A percentile compares a stretch with the other conserved stretches of the same genome.
Evolutionary conservation across 2,329 filamentous ascomycete genomes (phyloP).

Genomic region (Arthroderma uncinatum): DNA sequence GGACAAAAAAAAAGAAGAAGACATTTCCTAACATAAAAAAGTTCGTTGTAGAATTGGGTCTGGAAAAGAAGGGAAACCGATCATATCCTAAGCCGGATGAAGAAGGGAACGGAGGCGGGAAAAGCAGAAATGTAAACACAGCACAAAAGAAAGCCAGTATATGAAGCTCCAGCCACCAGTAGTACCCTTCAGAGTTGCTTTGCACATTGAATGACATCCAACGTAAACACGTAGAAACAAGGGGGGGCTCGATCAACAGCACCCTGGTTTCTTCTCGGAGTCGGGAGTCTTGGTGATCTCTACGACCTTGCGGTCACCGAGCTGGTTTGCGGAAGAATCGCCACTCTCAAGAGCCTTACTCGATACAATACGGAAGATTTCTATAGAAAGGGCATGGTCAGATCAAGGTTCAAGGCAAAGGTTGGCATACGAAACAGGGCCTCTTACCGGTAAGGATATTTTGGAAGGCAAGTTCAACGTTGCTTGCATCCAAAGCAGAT

Average conservation of each 20-base stretch:
- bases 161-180: conserved; percentile 4
- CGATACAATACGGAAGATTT: conserved; percentile 99
- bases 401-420: not conserved
- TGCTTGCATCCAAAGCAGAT: conserved; percentile 94
- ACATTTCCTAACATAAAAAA: conserved; percentile 13
- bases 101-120: conserved; percentile 11
- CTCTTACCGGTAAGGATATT: conserved; percentile 93
- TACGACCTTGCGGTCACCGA: conserved; percentile 65
- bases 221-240: conserved; percentile 5
- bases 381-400: conserved; percentile 38
- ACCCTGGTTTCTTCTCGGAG: conserved; percentile 55
- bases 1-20: not conserved
- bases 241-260: conserved; percentile 25
- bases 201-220: conserved; percentile 4
- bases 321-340: conserved; percentile 67
- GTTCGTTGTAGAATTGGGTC: not conserved
- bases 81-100: conserved; percentile 7
- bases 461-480: conserved; percentile 97
- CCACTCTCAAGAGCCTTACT: conserved; percentile 92
- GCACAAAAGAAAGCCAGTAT: not conserved
- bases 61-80: conserved; percentile 16
- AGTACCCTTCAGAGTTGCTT: conserved; percentile 4
- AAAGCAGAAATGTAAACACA: conserved; percentile 15
- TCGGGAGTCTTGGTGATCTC: conserved; percentile 78
- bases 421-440: conserved; percentile 11